Conservation (phyloP, 176 grass and related monocot species). For the Musa itinerans region DNA sequence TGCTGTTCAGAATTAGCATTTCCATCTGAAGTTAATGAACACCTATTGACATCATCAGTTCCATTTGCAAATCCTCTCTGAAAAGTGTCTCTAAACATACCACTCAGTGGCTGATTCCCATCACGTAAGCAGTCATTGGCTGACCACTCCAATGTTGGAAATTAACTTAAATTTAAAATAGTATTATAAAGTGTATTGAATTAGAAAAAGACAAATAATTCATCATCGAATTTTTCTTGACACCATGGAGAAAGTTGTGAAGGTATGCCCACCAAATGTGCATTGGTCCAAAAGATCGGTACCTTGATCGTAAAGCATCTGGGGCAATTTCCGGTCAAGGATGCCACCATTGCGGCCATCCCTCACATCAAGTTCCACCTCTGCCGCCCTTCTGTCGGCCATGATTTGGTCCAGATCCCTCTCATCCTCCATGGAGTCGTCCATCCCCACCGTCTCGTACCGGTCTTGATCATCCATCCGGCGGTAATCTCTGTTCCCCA, state of each 20-base stretch:
- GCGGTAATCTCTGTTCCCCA: constrained; percentile 60
- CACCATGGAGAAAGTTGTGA: not conserved
- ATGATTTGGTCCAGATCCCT: constrained; percentile 97
- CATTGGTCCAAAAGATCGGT: not conserved
- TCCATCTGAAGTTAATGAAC: not conserved
- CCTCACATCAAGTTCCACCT: constrained; percentile 70
- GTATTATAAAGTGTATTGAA: not conserved
- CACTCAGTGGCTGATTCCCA: too few species aligned
- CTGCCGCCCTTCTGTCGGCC: constrained; percentile 82
- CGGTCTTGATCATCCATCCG: constrained; percentile 84
- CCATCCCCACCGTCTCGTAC: constrained; percentile 70
- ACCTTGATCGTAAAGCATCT: constrained; percentile 93
- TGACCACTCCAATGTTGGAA: not conserved
- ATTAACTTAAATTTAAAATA: not conserved
- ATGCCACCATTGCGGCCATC: constrained; percentile 41
- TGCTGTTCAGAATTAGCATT: not conserved
- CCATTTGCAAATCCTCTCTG: too few species aligned
- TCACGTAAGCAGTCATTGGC: too few species aligned
- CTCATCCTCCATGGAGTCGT: constrained; percentile 92
- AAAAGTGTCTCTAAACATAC: too few species aligned
- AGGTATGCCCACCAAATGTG: not conserved
- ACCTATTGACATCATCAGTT: too few species aligned
- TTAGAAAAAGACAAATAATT: not conserved
- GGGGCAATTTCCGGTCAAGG: constrained; percentile 71
- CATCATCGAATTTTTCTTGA: too few species aligned